These are phyloP conservation scores for Leccinum pseudoinsigne DNA, from an alignment of 1,284 basidiomycete species.

Conservation along the genomic window DNA sequence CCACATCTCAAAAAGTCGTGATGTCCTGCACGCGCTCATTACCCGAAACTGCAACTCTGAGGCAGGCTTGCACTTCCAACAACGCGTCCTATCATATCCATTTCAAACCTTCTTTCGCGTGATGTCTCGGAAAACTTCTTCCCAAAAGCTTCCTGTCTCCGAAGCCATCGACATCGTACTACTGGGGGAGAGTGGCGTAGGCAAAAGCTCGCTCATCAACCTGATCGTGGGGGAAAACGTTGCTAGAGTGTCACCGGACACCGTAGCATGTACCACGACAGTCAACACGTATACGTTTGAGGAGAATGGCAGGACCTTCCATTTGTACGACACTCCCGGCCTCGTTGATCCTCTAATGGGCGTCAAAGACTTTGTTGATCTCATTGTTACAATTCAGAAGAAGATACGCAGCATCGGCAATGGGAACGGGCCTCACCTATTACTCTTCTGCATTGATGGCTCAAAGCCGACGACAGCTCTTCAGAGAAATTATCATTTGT, in stretches of 20 bases:
- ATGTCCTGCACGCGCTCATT: constrained; percentile 17
- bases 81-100: constrained; percentile 13
- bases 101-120: constrained; percentile 17
- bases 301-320: constrained; percentile 20
- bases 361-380: constrained; percentile 26
- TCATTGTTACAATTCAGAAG: constrained; percentile 32
- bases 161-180: constrained; percentile 20
- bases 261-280: constrained; percentile 22
- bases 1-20: constrained; percentile 13
- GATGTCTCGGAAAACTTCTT: constrained; percentile 10
- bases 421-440: constrained; percentile 33
- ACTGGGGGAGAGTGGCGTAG: constrained; percentile 30
- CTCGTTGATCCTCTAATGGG: constrained; percentile 37
- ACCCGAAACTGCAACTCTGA: constrained; percentile 16
- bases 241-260: constrained; percentile 27
- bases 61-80: constrained; percentile 9
- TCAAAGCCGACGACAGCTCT: constrained; percentile 32
- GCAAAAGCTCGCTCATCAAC: constrained; percentile 34
- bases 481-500: constrained; percentile 30
- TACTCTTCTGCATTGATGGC: constrained; percentile 40
- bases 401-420: constrained; percentile 31
- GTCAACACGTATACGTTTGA: constrained; percentile 17
- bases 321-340: constrained; percentile 42
- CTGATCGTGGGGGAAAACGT: constrained; percentile 13
- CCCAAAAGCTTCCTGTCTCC: not conserved